phyloP scores from a whole-genome alignment of 78 protist species.

The Dictyostelium brefeldianum region DNA sequence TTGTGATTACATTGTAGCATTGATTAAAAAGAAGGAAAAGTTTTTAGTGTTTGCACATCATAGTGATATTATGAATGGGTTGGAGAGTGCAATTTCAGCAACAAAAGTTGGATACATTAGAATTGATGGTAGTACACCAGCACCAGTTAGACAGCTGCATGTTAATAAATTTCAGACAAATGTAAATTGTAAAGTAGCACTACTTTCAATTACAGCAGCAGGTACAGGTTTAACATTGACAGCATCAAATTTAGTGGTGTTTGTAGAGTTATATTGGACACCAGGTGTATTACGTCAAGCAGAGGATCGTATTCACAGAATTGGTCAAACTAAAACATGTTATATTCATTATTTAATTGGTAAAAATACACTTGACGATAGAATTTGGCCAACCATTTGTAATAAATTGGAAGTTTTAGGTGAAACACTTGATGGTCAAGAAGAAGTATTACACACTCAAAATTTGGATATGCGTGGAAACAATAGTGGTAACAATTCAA shows the following conservation, averaged over 20 bases:
- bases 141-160: slow-evolving; percentile 34
- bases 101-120: slow-evolving; percentile 68
- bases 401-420: slow-evolving; percentile 73
- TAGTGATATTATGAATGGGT: slow-evolving; percentile 50
- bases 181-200: slow-evolving; percentile 82
- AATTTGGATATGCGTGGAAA: slow-evolving; percentile 25
- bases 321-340: slow-evolving; percentile 76
- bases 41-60: slow-evolving; percentile 85
- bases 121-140: slow-evolving; percentile 91
- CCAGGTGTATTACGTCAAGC: slow-evolving; percentile 87
- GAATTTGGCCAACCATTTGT: slow-evolving; percentile 80
- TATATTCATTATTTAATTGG: slow-evolving; percentile 75
- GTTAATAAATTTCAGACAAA: slow-evolving; percentile 87
- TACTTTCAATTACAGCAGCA: slow-evolving; percentile 92
- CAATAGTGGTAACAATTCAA: background rate
- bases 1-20: slow-evolving; percentile 14
- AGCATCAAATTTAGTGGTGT: slow-evolving; percentile 89
- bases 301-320: slow-evolving; percentile 88
- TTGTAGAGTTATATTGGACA: slow-evolving; percentile 93
- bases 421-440: slow-evolving; percentile 79
- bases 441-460: slow-evolving; percentile 44
- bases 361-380: slow-evolving; percentile 68
- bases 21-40: slow-evolving; percentile 56
- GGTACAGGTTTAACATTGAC: slow-evolving; percentile 93
- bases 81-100: slow-evolving; percentile 23